A percentile compares a stretch with the other conserved stretches of the same genome.
These are phyloP conservation scores for Penicillium lividum DNA, from an alignment of 495 filamentous ascomycete species.

Conservation along the genomic window DNA sequence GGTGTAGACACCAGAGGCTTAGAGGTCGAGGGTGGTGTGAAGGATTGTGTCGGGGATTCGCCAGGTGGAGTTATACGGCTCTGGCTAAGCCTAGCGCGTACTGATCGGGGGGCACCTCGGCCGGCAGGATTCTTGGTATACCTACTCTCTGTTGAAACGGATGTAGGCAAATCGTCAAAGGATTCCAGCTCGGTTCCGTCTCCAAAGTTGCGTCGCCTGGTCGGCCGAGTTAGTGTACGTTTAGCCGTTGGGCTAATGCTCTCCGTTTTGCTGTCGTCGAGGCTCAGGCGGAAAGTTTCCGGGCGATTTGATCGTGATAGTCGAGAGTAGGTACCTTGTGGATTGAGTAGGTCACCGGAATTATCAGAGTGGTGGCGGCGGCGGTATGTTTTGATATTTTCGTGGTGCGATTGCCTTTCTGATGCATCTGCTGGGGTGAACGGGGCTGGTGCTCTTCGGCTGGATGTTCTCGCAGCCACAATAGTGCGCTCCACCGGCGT, in stretches of 20 bases:
- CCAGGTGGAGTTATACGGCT: slow-evolving; percentile 42
- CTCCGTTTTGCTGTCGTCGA: slow-evolving; percentile 48
- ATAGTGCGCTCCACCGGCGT: slow-evolving; percentile 66
- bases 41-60: slow-evolving; percentile 58
- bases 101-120: slow-evolving; percentile 65
- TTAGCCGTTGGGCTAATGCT: slow-evolving; percentile 52
- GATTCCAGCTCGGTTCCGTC: slow-evolving; percentile 88
- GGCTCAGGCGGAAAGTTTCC: slow-evolving; percentile 43
- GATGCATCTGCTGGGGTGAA: slow-evolving; percentile 81
- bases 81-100: slow-evolving; percentile 62
- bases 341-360: slow-evolving; percentile 49
- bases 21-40: slow-evolving; percentile 49
- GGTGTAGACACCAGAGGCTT: slow-evolving; percentile 60
- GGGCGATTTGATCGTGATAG: slow-evolving; percentile 48
- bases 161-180: slow-evolving; percentile 95
- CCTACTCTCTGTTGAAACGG: slow-evolving; percentile 73
- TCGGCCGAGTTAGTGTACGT: slow-evolving; percentile 71
- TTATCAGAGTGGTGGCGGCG: slow-evolving; percentile 74
- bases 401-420: slow-evolving; percentile 74
- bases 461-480: slow-evolving; percentile 54
- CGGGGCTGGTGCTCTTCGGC: slow-evolving; percentile 64
- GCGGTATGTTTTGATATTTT: slow-evolving; percentile 68
- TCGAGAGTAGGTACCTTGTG: slow-evolving; percentile 52
- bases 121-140: slow-evolving; percentile 78
- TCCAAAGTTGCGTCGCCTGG: slow-evolving; percentile 76